Conservation (phyloP, 2,329 filamentous ascomycete species). For the Colletotrichum filicis region DNA sequence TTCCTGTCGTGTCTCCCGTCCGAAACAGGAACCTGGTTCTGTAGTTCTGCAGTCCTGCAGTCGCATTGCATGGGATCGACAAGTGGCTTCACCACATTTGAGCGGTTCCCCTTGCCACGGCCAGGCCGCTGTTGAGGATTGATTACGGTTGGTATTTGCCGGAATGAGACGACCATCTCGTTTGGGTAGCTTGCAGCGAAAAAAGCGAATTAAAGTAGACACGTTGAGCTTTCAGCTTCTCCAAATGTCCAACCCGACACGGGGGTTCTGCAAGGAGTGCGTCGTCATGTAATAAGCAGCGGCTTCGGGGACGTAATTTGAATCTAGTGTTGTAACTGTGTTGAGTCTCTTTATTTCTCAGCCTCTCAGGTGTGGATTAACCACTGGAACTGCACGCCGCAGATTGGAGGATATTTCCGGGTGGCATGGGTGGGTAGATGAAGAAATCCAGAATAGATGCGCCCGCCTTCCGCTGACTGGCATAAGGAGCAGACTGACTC, state of each 20-base stretch:
- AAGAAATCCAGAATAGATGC: neutral
- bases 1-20: neutral
- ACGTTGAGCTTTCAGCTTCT: neutral
- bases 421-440: neutral
- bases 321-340: conserved; percentile 5
- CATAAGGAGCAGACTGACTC: neutral
- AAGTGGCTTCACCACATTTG: conserved; percentile 4
- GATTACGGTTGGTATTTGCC: conserved; percentile 12
- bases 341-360: neutral
- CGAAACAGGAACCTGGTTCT: conserved; percentile 9
- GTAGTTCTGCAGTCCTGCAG: neutral
- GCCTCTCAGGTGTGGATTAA: neutral
- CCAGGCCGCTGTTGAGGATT: conserved; percentile 14
- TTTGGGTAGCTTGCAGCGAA: conserved; percentile 5
- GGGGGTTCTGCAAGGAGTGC: neutral
- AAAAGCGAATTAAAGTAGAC: neutral
- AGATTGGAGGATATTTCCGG: neutral
- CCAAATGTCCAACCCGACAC: neutral
- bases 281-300: neutral
- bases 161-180: neutral
- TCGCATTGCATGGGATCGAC: conserved; percentile 22
- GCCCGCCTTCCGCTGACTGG: neutral
- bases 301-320: neutral
- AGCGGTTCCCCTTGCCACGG: conserved; percentile 10
- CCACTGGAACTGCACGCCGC: neutral